phyloP scores from a whole-genome alignment of 495 filamentous ascomycete species.

The Annulohypoxylon stygium region DNA sequence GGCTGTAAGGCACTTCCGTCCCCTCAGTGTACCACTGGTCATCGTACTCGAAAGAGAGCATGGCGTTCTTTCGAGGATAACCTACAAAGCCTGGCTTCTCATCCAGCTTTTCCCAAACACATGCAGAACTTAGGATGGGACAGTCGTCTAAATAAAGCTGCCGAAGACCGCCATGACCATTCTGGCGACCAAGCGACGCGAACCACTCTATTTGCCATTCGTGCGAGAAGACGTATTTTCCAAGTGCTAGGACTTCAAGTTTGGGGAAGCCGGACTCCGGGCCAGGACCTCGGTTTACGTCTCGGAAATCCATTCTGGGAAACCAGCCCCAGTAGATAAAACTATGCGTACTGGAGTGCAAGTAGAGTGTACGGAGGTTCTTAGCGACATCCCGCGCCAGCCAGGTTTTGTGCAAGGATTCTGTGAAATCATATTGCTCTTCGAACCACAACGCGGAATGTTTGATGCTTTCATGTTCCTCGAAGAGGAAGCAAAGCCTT shows the following conservation, averaged over 20 bases:
- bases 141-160: constrained; percentile 1
- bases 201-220: not conserved
- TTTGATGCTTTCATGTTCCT: not conserved
- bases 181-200: not conserved
- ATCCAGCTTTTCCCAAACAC: not conserved
- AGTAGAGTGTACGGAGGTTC: not conserved
- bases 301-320: constrained; percentile 2
- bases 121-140: not conserved
- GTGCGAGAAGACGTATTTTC: not conserved
- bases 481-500: not conserved
- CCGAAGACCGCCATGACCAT: not conserved
- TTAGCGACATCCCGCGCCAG: not conserved
- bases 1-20: not conserved
- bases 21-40: not conserved
- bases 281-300: not conserved
- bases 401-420: not conserved
- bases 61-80: not conserved
- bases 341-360: not conserved
- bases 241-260: not conserved
- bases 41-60: no score
- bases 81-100: not conserved
- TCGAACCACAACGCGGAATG: not conserved
- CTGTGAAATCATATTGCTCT: not conserved
- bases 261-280: no score
- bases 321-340: not conserved